A percentile compares a stretch with the other conserved stretches of the same genome.
phyloP scores from a whole-genome alignment of 805 yeast genomes.

The Yarrowia phangngaensis region DNA sequence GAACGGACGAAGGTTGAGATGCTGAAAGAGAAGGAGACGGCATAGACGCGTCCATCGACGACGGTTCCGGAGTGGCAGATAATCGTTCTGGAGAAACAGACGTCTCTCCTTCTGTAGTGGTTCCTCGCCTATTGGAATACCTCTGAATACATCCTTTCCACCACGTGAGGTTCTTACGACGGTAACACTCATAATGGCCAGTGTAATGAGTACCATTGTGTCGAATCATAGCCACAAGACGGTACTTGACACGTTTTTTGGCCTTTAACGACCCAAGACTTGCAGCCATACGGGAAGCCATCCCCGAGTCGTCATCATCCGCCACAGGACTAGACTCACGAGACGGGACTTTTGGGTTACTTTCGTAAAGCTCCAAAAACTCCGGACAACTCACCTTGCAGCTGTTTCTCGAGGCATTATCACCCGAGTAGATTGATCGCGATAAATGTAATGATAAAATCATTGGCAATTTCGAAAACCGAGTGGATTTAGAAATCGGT shows the following conservation, averaged over 20 bases:
- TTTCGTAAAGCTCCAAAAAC: conserved; percentile 42
- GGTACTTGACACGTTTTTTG: conserved; percentile 44
- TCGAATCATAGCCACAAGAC: conserved; percentile 66
- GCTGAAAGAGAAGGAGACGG: conserved; percentile 24
- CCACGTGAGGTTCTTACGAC: conserved; percentile 49
- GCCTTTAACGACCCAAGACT: conserved; percentile 13
- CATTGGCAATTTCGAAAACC: conserved; percentile 62
- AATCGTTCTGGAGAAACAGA: not conserved
- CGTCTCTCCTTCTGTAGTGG: not conserved
- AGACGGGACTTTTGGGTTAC: conserved; percentile 30
- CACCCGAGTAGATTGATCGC: conserved; percentile 71
- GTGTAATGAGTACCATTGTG: conserved; percentile 85
- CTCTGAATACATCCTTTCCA: conserved; percentile 31
- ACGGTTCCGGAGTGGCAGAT: not conserved
- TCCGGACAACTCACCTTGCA: conserved; percentile 69
- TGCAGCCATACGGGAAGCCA: not conserved
- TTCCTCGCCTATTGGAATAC: conserved; percentile 9
- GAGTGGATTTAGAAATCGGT: conserved; percentile 62
- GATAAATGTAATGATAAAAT: conserved; percentile 78
- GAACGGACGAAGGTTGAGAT: conserved; percentile 21
- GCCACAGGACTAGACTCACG: conserved; percentile 31
- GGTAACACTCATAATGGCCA: conserved; percentile 89
- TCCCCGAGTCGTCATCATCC: conserved; percentile 28
- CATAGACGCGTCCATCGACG: conserved; percentile 4
- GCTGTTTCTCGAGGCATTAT: conserved; percentile 64